Evolutionary conservation across 345 rosid species (phyloP), one percentile per base, ranked within the genome.

Genomic region (Populus pruinosa): DNA sequence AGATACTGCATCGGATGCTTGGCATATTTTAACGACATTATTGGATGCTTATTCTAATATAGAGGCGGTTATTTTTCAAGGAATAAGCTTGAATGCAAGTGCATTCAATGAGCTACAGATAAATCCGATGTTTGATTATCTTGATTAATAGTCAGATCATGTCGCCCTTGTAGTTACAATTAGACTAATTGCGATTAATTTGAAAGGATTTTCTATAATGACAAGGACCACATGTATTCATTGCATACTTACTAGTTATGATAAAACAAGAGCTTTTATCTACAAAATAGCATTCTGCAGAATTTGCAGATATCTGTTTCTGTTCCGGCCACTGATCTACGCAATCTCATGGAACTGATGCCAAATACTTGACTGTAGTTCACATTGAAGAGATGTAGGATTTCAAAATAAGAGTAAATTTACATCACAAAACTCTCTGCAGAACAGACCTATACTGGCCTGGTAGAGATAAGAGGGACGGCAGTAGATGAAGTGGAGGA

Each of bases 1-100:
- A 71, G 38, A 73, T 79, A 70, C 73, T 77, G 85, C 35, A 73
- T 74, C 79, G 17, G 86, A 88, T 88, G 82, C 90, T 64, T 72
- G 25, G 77, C 75, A 78, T 81, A 65, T 77, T 29, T 71, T 35
- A 65, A 67, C 17, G 21, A 39, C 80, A 76, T 73, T 76, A 78
- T 74, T 64, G 27, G 77, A 83, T 85, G 80, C 87, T 83, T 77
- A 77, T 81, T 83, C 83, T 70, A 29, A 59, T 39, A 10, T n/a
- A 44, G 29, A 59, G 64, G 64, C 64, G 10, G 29, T n/a, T 23
- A 59, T 59, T 59, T 41, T 55, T 10, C 29, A 23, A 29, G 62
- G 64, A 25, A 59, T 59, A 23, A 59, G 29, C 64, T 27, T n/a
- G 64, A 59, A 23, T 3, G 29, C 14, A 59, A 59, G 29, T 59